Conservation (phyloP, 345 rosid genomes). For the Brassica napus region Da-Ae NC_063436.1:8389501-8390000, state of each 20-base stretch:
- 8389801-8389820: slow-evolving; percentile 42
- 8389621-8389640: slow-evolving; percentile 29
- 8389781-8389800: slow-evolving; percentile 47
- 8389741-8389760: slow-evolving; percentile 34
- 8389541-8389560: slow-evolving; percentile 23
- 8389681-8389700: slow-evolving; percentile 35
- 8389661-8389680: slow-evolving; percentile 36
- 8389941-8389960: neutral
- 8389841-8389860: slow-evolving; percentile 29
- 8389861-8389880: slow-evolving; percentile 25
- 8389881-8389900: slow-evolving; percentile 37
- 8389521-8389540: slow-evolving; percentile 1
- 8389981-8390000: slow-evolving; percentile 29
- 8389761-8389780: slow-evolving; percentile 40
- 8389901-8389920: neutral
- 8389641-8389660: slow-evolving; percentile 38
- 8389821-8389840: slow-evolving; percentile 32
- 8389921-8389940: neutral
- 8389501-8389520: slow-evolving; percentile 7
- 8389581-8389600: slow-evolving; percentile 35
- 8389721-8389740: slow-evolving; percentile 43
- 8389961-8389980: neutral
- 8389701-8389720: slow-evolving; percentile 24
- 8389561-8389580: slow-evolving; percentile 9
- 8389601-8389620: slow-evolving; percentile 40